phyloP scores from a whole-genome alignment of 805 yeast genomes.

The Candida glaebosa region DNA sequence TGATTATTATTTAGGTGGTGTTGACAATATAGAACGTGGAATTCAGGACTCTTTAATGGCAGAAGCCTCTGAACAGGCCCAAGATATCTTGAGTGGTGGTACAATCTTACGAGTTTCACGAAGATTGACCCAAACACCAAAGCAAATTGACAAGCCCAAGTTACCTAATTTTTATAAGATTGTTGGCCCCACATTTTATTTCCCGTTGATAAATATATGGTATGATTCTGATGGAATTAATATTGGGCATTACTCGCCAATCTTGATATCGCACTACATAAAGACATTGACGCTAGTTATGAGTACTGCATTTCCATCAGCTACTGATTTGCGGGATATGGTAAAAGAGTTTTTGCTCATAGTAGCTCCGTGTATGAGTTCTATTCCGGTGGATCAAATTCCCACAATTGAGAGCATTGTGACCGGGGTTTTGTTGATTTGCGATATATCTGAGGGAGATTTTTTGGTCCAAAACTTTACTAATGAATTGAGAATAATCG shows the following conservation, averaged over 20 bases:
- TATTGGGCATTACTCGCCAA: conserved; percentile 51
- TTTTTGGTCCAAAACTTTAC: conserved; percentile 19
- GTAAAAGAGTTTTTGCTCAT: conserved; percentile 46
- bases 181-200: conserved; percentile 45
- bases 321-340: conserved; percentile 53
- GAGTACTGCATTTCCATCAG: conserved; percentile 56
- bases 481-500: conserved; percentile 18
- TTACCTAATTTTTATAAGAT: conserved; percentile 39
- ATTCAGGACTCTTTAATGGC: conserved; percentile 34
- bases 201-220: conserved; percentile 55
- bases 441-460: conserved; percentile 31
- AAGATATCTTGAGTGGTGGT: conserved; percentile 35
- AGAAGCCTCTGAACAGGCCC: conserved; percentile 27
- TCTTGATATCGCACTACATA: conserved; percentile 56
- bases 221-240: conserved; percentile 43
- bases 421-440: conserved; percentile 33
- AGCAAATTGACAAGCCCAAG: conserved; percentile 13
- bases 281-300: conserved; percentile 56
- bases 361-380: conserved; percentile 18
- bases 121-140: conserved; percentile 18
- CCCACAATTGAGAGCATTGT: conserved; percentile 36
- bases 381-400: conserved; percentile 22
- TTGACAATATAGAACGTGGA: conserved; percentile 6
- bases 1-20: conserved; percentile 27
- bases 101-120: conserved; percentile 42